Base-by-base conservation (phyloP, 2,329 filamentous ascomycete species). In the Chaetomium strumarium region DNA sequence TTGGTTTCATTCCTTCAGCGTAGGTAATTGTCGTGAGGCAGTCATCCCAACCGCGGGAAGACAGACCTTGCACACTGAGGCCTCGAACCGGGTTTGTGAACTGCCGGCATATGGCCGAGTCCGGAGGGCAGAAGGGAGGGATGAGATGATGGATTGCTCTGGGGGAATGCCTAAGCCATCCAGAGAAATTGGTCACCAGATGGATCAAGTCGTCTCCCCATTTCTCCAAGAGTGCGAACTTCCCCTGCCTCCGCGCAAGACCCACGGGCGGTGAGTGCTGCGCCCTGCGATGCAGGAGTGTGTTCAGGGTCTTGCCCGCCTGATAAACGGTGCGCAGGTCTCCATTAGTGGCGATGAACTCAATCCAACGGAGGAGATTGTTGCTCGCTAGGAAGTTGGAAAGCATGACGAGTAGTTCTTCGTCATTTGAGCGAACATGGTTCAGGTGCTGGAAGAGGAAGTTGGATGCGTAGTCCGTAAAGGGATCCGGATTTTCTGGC, bases 371-470 rank as follows among this genome's bases (percentile, higher is more conserved):
- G 0, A 65, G 52, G 2, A 61, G 43, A 39, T 42, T 56, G 6
- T 16, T 45, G 8, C 55, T 56, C 0, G 46, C 13, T 2, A 66
- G 14, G 30, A 64, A 65, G 19, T 58, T 47, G 1, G 59, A 57
- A 0, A 66, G 16, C 30, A 50, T 37, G 0, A 33, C 17, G 3
- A 63, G 48, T 1, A 62, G 33, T 5, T 56, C 56, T 10, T 61
- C 38, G 16, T 63, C 60, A 1, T 17, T 42, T 0, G 55, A 46
- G 5, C 49, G 2, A 1, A 48, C 24, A n/a, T 55, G 42, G 5
- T 49, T 30, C n/a, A 62, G 30, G 46, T 66, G 63, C 17, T 60
- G 55, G 30, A 65, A 65, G 5, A 64, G 43, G 43, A 55, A 61
- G 5, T 43, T 55, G 4, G 56, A 62, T 1, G 63, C 62, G 29